Base-by-base conservation (phyloP, 176 grass and related monocot species). In the Carex parvula region DNA sequence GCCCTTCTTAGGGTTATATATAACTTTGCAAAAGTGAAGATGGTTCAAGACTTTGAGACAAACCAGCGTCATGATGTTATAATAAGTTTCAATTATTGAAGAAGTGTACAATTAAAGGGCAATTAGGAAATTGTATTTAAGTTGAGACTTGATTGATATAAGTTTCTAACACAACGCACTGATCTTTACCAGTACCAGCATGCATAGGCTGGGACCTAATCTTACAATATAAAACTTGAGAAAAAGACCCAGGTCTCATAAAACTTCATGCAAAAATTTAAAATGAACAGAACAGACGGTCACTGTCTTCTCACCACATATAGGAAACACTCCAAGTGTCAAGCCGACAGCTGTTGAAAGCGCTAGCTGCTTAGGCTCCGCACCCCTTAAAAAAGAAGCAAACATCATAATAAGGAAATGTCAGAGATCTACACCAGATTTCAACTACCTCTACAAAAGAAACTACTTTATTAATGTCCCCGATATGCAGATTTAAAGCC, bases 331-430 rank as follows among this genome's bases (percentile, higher is more conserved):
- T 18, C 95, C 95, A 41, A 94, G 81, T 4, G 92, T 94, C 60
- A 98, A 15, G 30, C 95, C 95, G 35, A 98, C 90, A 79, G 95
- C 95, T 56, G 95, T 87, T 60, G 95, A 98, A 81, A 98, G 90
- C 37, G 95, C 92, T 56, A 98, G 88, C 21, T 93, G 85, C 66
- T 88, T 93, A 78, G 92, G 95, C 84, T 98, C 95, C 80, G 89
- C 92, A 82, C 95, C 95, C 87, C 95, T 98, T 64, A 54, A 86
- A 42, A 64, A 53, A 71, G 37, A 62, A 54, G 9, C 54, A 72
- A 57, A 56, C 6, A 35, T 13, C 22, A 78, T 17, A 78, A 33
- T 33, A 78, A 11, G 81, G 57, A 18, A 88, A 56, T 17, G n/a
- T 10, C 18, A 35, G 30, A 21, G 15, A 71, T 17, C 26, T 42